phyloP scores from a whole-genome alignment of 2,329 filamentous ascomycete genomes.

The Diaporthe caulivora region DNA sequence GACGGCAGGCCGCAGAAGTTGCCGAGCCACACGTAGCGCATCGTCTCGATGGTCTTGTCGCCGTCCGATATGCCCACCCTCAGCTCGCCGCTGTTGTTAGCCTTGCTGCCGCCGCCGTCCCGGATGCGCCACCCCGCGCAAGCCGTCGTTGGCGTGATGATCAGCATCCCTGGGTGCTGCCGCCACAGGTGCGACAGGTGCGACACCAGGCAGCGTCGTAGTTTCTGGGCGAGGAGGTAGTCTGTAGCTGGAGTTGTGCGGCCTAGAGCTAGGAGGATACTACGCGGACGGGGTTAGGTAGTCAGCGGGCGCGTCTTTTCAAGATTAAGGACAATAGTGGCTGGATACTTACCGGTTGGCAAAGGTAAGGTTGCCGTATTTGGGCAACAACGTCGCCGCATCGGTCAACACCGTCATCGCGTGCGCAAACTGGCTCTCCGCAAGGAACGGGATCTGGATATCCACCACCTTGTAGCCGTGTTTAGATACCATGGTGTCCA shows the following conservation, averaged over 20 bases:
- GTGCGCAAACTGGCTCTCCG: slow-evolving; percentile 78
- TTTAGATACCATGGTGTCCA: slow-evolving; percentile 66
- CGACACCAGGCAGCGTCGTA: slow-evolving; percentile 77
- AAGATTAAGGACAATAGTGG: not conserved
- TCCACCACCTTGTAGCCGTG: slow-evolving; percentile 67
- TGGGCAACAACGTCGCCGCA: slow-evolving; percentile 58
- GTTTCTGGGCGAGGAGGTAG: slow-evolving; percentile 76
- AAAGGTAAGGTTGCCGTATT: slow-evolving; percentile 65
- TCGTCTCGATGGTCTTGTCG: slow-evolving; percentile 58
- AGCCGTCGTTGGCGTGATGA: slow-evolving; percentile 76
- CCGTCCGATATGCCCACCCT: slow-evolving; percentile 59
- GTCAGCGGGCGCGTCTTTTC: not conserved
- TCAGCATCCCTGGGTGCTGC: slow-evolving; percentile 75
- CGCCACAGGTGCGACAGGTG: slow-evolving; percentile 77
- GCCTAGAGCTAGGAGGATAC: slow-evolving; percentile 74
- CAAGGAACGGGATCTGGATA: slow-evolving; percentile 68
- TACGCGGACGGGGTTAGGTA: slow-evolving; percentile 56
- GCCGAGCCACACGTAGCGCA: slow-evolving; percentile 65
- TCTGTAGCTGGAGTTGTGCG: slow-evolving; percentile 73
- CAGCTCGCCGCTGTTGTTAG: slow-evolving; percentile 49
- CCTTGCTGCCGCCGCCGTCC: slow-evolving; percentile 17
- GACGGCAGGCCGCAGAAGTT: slow-evolving; percentile 64
- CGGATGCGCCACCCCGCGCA: slow-evolving; percentile 61
- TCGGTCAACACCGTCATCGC: slow-evolving; percentile 81
- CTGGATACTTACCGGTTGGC: slow-evolving; percentile 47